Percentiles rank a stretch among this genome's conserved stretches.
phyloP scores from a whole-genome alignment of 768 basidiomycete species.

The Russula emetica region DNA sequence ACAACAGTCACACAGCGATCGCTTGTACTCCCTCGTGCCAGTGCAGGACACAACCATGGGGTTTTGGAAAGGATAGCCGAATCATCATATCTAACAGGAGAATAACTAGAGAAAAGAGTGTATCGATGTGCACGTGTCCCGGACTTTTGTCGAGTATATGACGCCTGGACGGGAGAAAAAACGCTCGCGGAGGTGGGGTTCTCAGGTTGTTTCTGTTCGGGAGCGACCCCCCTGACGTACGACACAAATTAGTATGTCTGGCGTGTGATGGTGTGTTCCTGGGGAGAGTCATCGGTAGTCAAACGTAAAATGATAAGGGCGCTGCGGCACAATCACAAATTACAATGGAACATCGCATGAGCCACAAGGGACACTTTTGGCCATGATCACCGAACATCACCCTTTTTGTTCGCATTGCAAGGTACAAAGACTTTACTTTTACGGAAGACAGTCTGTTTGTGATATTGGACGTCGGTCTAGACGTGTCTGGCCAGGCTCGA shows the following conservation, averaged over 20 bases:
- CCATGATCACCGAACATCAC: background rate
- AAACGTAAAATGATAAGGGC: background rate
- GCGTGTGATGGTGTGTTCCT: background rate
- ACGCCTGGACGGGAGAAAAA: background rate
- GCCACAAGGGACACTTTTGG: background rate
- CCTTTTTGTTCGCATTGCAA: background rate
- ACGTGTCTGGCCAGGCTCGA: background rate
- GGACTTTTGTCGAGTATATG: background rate
- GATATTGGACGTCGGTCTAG: background rate
- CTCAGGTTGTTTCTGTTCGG: background rate
- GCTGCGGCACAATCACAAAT: too few relatives aligned
- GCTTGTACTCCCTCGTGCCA: background rate
- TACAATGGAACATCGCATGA: background rate
- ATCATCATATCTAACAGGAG: background rate
- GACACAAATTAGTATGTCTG: background rate
- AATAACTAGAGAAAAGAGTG: background rate
- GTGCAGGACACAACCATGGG: background rate
- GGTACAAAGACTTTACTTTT: background rate
- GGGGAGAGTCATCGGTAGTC: conserved; percentile 20
- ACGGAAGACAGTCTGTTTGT: background rate
- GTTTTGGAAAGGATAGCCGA: background rate
- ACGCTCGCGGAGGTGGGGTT: background rate
- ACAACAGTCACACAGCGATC: background rate
- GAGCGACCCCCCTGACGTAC: background rate
- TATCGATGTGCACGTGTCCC: background rate